Base-by-base conservation (phyloP, 352 stramenopile species). In the Globisporangium spiculum region DNA sequence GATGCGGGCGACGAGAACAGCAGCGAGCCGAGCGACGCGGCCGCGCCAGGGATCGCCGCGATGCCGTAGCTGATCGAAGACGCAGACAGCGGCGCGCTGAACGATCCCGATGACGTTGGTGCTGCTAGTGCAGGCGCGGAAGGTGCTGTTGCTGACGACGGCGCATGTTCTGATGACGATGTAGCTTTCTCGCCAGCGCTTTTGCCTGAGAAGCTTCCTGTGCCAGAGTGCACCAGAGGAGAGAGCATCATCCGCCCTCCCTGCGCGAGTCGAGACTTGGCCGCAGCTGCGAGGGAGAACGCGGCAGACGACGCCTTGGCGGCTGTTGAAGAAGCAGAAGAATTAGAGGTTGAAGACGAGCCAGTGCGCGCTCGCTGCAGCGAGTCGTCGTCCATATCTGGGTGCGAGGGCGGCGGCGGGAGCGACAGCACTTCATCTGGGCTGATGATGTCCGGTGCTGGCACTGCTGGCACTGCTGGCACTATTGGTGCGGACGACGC, bases 211-310 rank as follows among this genome's bases (percentile, higher is more conserved):
- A 66, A 55, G 55, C 72, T 64, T 48, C 36, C 50, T 3, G 71
- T 58, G 8, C 63, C 53, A 8, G 58, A 27, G 9, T 74, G 50
- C 50, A 69, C 66, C 12, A 88, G 48, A 24, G 84, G 84, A 8
- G 81, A 86, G 48, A 92, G 68, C 63, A 89, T 74, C 62, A 78
- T 80, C 30, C 81, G 79, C 7, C 81, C 77, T 38, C 80, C 73
- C 44, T 88, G 77, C 7, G 80, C 72, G 32, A 92, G 60, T 30
- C 87, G 90, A 16, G 81, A 90, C 22, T 72, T 74, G 24, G 80
- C 77, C 1, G 71, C 63, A 2, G 76, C 73, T 12, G 84, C 82
- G 65, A 88, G 82, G 10, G 82, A 86, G 32, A 84, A 79, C 44
- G 84, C 82, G 4, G 79, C 70, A 6, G 76, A 83, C 12, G 83